Conservation (phyloP, 2,329 filamentous ascomycete species). For the Colletotrichum coccodes region DNA sequence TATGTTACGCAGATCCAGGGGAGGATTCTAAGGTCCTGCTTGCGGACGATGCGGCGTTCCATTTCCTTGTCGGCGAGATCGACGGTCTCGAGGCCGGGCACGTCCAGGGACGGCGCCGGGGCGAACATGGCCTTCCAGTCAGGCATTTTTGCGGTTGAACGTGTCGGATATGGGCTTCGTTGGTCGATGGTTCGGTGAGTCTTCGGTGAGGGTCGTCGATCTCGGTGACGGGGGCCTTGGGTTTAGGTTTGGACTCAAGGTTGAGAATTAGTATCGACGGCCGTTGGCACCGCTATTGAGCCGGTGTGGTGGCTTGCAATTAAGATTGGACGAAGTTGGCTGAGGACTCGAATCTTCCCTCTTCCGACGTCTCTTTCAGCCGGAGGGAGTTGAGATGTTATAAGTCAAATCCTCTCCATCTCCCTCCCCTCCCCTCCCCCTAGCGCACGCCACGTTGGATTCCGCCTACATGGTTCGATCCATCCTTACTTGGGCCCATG, state of each 20-base stretch:
- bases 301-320: neutral
- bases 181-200: neutral
- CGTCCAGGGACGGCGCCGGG: conserved; percentile 42
- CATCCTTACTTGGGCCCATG: conserved; percentile 16
- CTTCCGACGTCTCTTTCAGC: neutral
- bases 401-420: neutral
- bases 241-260: neutral
- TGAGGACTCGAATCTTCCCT: neutral
- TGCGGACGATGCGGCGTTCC: conserved; percentile 45
- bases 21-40: conserved; percentile 44
- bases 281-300: neutral
- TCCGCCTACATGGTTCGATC: conserved; percentile 26
- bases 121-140: conserved; percentile 33
- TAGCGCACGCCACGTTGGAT: neutral
- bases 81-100: conserved; percentile 45
- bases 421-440: neutral
- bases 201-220: neutral
- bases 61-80: conserved; percentile 46
- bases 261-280: neutral
- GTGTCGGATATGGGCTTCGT: neutral
- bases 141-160: conserved; percentile 23
- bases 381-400: conserved; percentile 3
- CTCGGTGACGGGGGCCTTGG: neutral
- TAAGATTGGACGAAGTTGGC: neutral
- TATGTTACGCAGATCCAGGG: conserved; percentile 46